Conservation (phyloP, 495 filamentous ascomycete genomes). For the Chaetomium tenue region DNA sequence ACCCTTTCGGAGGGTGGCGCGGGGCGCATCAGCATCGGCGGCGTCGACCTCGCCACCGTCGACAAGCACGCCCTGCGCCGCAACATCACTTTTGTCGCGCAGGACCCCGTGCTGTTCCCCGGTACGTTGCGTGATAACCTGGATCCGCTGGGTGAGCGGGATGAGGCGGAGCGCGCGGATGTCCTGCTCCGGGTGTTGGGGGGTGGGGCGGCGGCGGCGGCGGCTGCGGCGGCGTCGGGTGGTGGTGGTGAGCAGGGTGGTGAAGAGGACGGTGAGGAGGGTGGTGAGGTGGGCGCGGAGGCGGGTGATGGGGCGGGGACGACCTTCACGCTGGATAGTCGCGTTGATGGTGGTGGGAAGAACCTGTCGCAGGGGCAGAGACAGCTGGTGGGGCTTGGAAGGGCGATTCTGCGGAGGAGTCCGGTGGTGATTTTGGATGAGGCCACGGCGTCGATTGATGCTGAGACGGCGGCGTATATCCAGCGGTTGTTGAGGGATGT, state of each 20-base stretch:
- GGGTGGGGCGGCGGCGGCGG: slow-evolving; percentile 26
- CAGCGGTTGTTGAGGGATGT: slow-evolving; percentile 74
- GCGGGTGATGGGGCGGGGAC: too few relatives aligned
- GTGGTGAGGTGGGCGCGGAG: too few relatives aligned
- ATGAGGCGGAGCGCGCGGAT: slow-evolving; percentile 47
- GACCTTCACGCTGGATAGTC: slow-evolving; percentile 44
- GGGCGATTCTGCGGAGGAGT: slow-evolving; percentile 57
- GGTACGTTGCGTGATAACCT: slow-evolving; percentile 57
- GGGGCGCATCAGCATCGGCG: slow-evolving; percentile 57
- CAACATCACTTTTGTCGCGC: slow-evolving; percentile 60
- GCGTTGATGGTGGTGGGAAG: slow-evolving; percentile 56
- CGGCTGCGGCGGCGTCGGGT: neutral
- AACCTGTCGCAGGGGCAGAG: slow-evolving; percentile 62
- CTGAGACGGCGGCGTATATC: slow-evolving; percentile 71
- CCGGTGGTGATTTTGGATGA: slow-evolving; percentile 69
- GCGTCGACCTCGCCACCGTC: slow-evolving; percentile 49
- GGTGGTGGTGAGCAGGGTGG: too few relatives aligned
- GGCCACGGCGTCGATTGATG: slow-evolving; percentile 84
- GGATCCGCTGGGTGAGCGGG: slow-evolving; percentile 49
- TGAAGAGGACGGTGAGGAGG: too few relatives aligned
- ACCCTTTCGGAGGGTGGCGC: slow-evolving; percentile 34
- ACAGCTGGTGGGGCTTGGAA: slow-evolving; percentile 58
- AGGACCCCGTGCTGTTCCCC: slow-evolving; percentile 61
- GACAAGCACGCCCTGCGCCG: slow-evolving; percentile 55
- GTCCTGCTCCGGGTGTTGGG: slow-evolving; percentile 47